Evolutionary conservation across 805 yeast species (phyloP).

Genomic region (Yarrowia porcina): DNA sequence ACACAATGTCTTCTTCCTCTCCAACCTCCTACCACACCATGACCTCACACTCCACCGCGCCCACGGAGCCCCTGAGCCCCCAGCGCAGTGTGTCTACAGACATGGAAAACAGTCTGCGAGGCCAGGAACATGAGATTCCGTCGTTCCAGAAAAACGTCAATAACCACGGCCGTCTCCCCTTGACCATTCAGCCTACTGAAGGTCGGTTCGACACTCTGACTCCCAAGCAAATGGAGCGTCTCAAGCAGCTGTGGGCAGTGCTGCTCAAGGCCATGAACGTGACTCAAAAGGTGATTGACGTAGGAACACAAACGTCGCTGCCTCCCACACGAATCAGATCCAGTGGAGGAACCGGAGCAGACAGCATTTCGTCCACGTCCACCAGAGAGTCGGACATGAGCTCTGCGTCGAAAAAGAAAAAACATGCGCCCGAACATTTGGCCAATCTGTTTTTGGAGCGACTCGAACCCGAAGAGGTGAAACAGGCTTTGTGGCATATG

Average conservation of each 20-base stretch:
- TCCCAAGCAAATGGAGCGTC: slow-evolving; percentile 1
- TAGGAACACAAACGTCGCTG: not conserved
- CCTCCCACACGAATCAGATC: not conserved
- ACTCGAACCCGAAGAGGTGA: slow-evolving; percentile 21
- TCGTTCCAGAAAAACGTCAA: slow-evolving; percentile 14
- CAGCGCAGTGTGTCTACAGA: not conserved
- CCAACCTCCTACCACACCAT: not conserved
- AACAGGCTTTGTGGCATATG: slow-evolving; percentile 35
- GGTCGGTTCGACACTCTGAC: slow-evolving; percentile 21
- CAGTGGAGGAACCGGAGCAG: not conserved
- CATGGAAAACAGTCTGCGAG: not conserved
- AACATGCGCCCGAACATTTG: slow-evolving; percentile 1
- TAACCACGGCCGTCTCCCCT: not conserved
- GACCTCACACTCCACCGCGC: not conserved
- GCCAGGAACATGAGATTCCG: slow-evolving; percentile 1
- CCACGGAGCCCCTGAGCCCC: slow-evolving; percentile 20
- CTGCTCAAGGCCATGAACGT: slow-evolving; percentile 13
- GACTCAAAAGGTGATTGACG: not conserved
- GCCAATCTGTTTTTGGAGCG: not conserved
- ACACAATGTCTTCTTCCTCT: slow-evolving; percentile 9
- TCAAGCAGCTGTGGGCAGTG: slow-evolving; percentile 25
- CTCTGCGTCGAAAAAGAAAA: not conserved
- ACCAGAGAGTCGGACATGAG: slow-evolving; percentile 7
- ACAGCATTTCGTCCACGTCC: slow-evolving; percentile 1
- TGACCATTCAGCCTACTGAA: slow-evolving; percentile 5